Evolutionary conservation across 2,329 filamentous ascomycete genomes (phyloP).

Genomic region (Aquanectria penicillioides): DNA sequence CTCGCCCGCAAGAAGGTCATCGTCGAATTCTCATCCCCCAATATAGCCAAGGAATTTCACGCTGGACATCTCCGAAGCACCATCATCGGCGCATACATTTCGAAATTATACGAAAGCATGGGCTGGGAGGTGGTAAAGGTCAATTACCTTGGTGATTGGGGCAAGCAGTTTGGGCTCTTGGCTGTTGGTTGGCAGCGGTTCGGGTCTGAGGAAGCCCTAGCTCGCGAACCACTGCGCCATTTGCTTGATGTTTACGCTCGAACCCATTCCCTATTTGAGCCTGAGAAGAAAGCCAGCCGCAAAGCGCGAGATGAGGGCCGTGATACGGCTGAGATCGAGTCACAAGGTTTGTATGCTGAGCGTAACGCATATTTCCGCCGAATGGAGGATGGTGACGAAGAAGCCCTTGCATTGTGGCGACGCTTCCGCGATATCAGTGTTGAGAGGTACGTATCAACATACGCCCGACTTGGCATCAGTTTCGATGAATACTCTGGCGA

Average conservation of each 20-base stretch:
- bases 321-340: conserved; percentile 55
- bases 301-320: conserved; percentile 57
- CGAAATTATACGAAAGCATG: conserved; percentile 73
- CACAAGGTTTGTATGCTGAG: conserved; percentile 57
- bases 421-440: conserved; percentile 69
- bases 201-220: conserved; percentile 71
- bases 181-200: conserved; percentile 75
- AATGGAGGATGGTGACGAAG: conserved; percentile 68
- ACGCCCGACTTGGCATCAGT: conserved; percentile 67
- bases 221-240: conserved; percentile 75
- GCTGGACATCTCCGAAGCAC: conserved; percentile 20
- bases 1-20: conserved; percentile 11
- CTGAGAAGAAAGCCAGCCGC: conserved; percentile 69
- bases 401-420: conserved; percentile 66
- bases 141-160: conserved; percentile 85
- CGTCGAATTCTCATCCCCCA: conserved; percentile 19
- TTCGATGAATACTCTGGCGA: conserved; percentile 76
- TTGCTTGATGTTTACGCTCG: conserved; percentile 78
- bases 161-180: conserved; percentile 75
- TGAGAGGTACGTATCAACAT: conserved; percentile 66
- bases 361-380: conserved; percentile 70
- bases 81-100: conserved; percentile 47
- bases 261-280: conserved; percentile 69
- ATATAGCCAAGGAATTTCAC: conserved; percentile 23
- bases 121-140: conserved; percentile 78